These are phyloP conservation scores for Medicago lupulina DNA, from an alignment of 306 rosid species.

Conservation along the genomic window DNA sequence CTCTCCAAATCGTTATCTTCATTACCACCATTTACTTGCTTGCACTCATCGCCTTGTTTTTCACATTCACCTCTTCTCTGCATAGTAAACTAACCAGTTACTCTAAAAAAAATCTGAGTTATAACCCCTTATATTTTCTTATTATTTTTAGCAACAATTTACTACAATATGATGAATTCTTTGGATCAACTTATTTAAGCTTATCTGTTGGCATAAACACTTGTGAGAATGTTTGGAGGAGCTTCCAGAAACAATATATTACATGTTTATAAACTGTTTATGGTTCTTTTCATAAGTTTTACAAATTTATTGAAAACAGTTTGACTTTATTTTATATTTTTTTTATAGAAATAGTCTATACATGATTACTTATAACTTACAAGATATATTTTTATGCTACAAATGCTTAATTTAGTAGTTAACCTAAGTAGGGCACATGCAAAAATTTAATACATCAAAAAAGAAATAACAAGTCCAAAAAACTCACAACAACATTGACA, in stretches of 20 bases:
- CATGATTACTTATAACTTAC: not conserved
- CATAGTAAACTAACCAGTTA: constrained; percentile 27
- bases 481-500: constrained; percentile 48
- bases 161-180: not conserved
- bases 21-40: constrained; percentile 48
- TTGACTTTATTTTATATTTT: too few relatives aligned
- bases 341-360: not conserved
- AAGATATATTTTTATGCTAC: too few relatives aligned
- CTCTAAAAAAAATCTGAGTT: not conserved
- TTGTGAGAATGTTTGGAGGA: too few relatives aligned
- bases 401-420: not conserved
- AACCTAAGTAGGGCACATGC: not conserved
- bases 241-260: too few relatives aligned
- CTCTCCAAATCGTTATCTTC: constrained; percentile 55
- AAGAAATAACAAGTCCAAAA: constrained; percentile 7
- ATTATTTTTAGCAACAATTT: too few relatives aligned
- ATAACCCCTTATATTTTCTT: too few relatives aligned
- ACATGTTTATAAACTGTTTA: too few relatives aligned
- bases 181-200: too few relatives aligned
- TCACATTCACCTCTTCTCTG: constrained; percentile 58
- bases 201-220: too few relatives aligned
- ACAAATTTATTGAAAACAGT: too few relatives aligned
- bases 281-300: too few relatives aligned
- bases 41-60: constrained; percentile 48
- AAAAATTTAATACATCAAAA: not conserved